Evolutionary conservation across 2,329 filamentous ascomycete species (phyloP), one percentile per base, ranked within the genome.

Genomic region (Fusarium goolgardi): DNA sequence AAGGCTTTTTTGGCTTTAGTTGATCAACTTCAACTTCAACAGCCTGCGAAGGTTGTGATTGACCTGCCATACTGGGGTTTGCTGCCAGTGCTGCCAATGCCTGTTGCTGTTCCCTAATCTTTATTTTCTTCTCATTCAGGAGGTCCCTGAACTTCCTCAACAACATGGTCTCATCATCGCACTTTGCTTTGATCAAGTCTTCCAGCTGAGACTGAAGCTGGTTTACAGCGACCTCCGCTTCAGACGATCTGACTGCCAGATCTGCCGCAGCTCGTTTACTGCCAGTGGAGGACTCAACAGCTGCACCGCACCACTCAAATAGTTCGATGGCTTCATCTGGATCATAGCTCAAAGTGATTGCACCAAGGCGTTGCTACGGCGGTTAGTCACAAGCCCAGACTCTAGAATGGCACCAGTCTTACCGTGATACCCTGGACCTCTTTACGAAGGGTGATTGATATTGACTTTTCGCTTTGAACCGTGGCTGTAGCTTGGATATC

Each of bases 91-190:
- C 69, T 5, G 80, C 77, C 25, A 93, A 78, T 21, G 91, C 78
- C 39, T 86, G 84, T 71, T 91, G 88, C 78, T 93, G 91, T 71
- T 93, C 86, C 43, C 91, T 81, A 50, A 94, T 94, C 78, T 92
- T 94, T 53, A 90, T 81, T 78, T 94, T 94, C 81, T 95, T 95
- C 76, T 91, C 87, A 71, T 94, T 94, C 2, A 94, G 80, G 3
- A 95, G 81, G 56, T 86, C 82, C 55, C 87, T 85, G 71, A 93
- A 93, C 75, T 92, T 93, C 63, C 86, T 85, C 2, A 94, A 78
- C 57, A 94, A 79, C 20, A 84, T 83, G 2, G 84, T 83, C 77
- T 94, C 91, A 65, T 92, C 85, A 20, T 87, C 85, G 46, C 86
- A 82, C 75, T 94, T 94, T 16, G 87, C 83, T 55, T 82, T 82